phyloP scores from a whole-genome alignment of 805 yeast genomes.

The Nakazawaea anatomiae region DNA sequence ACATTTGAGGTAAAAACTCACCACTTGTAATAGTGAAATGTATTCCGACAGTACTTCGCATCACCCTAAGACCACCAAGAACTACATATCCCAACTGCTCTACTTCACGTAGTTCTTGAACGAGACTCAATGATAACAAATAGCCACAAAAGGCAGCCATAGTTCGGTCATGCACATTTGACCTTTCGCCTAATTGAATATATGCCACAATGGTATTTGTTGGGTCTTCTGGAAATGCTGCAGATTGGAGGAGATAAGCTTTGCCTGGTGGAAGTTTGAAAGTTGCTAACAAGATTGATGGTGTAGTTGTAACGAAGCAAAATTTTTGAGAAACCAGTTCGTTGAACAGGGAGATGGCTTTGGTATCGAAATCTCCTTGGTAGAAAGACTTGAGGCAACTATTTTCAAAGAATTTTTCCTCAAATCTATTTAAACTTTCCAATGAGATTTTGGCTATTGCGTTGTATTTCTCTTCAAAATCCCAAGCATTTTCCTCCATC shows the following conservation, averaged over 20 bases:
- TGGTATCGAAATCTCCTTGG: constrained; percentile 40
- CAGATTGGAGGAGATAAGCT: constrained; percentile 26
- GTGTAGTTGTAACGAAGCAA: not conserved
- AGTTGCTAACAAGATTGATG: constrained; percentile 26
- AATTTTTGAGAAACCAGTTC: not conserved
- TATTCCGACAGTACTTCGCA: constrained; percentile 50
- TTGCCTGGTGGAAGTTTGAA: constrained; percentile 29
- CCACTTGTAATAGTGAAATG: constrained; percentile 55
- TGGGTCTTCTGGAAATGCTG: constrained; percentile 38
- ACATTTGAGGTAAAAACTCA: constrained; percentile 29
- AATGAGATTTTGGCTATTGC: constrained; percentile 45
- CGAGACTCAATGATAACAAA: constrained; percentile 36
- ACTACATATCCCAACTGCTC: constrained; percentile 61
- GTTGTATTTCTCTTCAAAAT: constrained; percentile 48
- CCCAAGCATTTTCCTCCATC: constrained; percentile 52
- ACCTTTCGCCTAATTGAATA: constrained; percentile 50
- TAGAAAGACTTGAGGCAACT: constrained; percentile 35
- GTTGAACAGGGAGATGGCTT: not conserved
- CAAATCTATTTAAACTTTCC: constrained; percentile 26
- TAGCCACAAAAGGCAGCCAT: constrained; percentile 42
- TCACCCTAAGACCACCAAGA: constrained; percentile 46
- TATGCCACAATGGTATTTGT: constrained; percentile 47
- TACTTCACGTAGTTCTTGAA: constrained; percentile 44
- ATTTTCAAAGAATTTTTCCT: constrained; percentile 20
- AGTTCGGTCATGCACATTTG: constrained; percentile 26